Evolutionary conservation across 1,139 yeast species (phyloP), one percentile per base, ranked within the genome.

Genomic region (Pichia sp.): DNA sequence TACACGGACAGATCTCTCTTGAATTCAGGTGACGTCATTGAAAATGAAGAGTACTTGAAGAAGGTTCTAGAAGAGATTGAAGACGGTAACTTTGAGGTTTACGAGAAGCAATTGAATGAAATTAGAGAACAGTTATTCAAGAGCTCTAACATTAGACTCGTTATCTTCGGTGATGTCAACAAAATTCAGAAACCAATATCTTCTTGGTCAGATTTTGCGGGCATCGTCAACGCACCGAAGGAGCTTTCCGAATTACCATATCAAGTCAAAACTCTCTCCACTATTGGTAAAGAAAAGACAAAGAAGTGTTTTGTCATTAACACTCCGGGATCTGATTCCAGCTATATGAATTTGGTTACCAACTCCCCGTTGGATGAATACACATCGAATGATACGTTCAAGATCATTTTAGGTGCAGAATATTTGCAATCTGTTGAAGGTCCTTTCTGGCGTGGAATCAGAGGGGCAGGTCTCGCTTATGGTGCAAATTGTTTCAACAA

Each of bases 391-490:
- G 96, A 88, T 50, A 65, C 78, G 27, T 77, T 83, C 36, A 78
- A 79, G 20, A 69, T 91, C 32, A 71, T 80, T 0, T 67, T 91
- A 16, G 86, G 91, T 7, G 69, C 82, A 10, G 88, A 83, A 40
- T 83, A 79, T 52, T 65, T 93, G 42, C 81, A 80, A 48, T 83
- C 88, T 21, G 86, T 86, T 18, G 99, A 93, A 59, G 99, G 99
- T 1, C 97, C 98, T 26, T 80, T 91, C 48, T 91, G 98, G 97
- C 74, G 87, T 53, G 95, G 93, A 34, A 84, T 93, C 27, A 74
- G 99, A 60, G 99, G 99, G 27, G 74, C 88, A 2, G 99, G 99
- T 2, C 66, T 86, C 37, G 97, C 97, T 0, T 93, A 93, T 58
- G 96, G 96, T 22, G 93, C 91, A 1, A 67, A 64, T 38, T 67